Base-by-base conservation (phyloP, 2,329 filamentous ascomycete species). In the Dothideomycetidae sp. region DNA sequence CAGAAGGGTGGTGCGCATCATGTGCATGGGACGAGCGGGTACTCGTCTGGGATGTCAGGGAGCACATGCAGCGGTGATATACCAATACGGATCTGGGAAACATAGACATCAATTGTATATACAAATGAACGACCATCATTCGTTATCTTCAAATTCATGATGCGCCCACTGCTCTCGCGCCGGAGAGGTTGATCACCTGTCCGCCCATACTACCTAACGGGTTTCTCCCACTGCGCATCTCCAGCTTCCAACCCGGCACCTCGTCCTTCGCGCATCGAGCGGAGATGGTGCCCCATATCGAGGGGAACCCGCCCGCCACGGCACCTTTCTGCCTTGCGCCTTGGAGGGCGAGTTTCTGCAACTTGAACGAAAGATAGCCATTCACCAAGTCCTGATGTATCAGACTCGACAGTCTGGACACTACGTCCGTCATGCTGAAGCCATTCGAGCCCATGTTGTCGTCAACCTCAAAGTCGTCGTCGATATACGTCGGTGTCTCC, bases 21-120 rank as follows among this genome's bases (percentile, higher is more conserved):
- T 82, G 81, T 2, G 86, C 84, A 1, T 98, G 90, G 90, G 90
- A 98, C 52, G 85, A 94, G 62, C 71, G 76, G 49, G 70, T 98
- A 9, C 64, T 92, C 50, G 73, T 98, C 4, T 98, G 88, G 88
- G 90, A 98, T 63, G 81, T 86, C 28, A 76, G 75, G 48, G 67
- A 68, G 10, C 58, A 73, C 32, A 80, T 81, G 71, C 52, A 57
- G 36, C 41, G 48, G 15, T 53, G 48, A 52, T 11, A 31, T 15
- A 14, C 11, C 23, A n/a, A 21, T 19, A 15, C 7, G 18, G 15
- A n/a, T n/a, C n/a, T n/a, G n/a, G n/a, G n/a, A n/a, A n/a, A n/a
- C n/a, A n/a, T n/a, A n/a, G n/a, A n/a, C n/a, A n/a, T n/a, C n/a
- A n/a, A n/a, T n/a, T n/a, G n/a, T n/a, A n/a, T n/a, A n/a, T n/a